Conservation (phyloP, 2,329 filamentous ascomycete genomes). For the Xylaria sp. region DNA sequence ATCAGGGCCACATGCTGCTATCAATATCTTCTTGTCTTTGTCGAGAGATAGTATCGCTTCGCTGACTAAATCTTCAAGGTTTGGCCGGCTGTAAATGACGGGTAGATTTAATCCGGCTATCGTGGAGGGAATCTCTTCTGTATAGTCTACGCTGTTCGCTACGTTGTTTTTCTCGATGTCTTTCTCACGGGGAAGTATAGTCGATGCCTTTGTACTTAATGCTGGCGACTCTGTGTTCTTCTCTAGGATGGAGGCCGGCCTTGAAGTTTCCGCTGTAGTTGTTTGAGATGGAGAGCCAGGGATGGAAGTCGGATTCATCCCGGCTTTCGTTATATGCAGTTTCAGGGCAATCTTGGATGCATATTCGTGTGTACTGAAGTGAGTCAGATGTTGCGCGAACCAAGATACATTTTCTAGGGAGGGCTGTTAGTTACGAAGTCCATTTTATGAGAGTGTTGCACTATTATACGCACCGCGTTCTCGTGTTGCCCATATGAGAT, state of each 20-base stretch:
- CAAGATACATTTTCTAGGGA: constrained; percentile 44
- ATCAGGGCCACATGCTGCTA: constrained; percentile 56
- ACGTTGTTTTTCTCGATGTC: constrained; percentile 28
- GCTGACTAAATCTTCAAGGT: constrained; percentile 47
- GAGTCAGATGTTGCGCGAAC: constrained; percentile 48
- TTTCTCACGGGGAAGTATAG: constrained; percentile 25
- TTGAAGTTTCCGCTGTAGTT: constrained; percentile 15
- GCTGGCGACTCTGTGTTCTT: constrained; percentile 22
- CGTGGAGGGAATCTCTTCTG: constrained; percentile 21
- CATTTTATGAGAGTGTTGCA: background rate
- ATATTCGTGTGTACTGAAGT: constrained; percentile 46
- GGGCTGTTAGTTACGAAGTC: constrained; percentile 18
- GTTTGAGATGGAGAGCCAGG: constrained; percentile 20
- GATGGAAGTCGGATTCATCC: constrained; percentile 10
- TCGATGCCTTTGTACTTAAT: constrained; percentile 25
- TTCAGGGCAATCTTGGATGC: constrained; percentile 47
- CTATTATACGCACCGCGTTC: constrained; percentile 49
- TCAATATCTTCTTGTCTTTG: constrained; percentile 47
- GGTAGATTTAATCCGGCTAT: constrained; percentile 34
- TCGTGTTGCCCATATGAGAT: constrained; percentile 57
- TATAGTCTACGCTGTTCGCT: constrained; percentile 15
- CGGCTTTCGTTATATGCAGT: constrained; percentile 45
- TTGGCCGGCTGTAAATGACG: constrained; percentile 48
- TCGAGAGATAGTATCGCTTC: constrained; percentile 44
- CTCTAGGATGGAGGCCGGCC: constrained; percentile 22